phyloP scores from a whole-genome alignment of 2,329 filamentous ascomycete species.

The Cladosporium sp. region DNA sequence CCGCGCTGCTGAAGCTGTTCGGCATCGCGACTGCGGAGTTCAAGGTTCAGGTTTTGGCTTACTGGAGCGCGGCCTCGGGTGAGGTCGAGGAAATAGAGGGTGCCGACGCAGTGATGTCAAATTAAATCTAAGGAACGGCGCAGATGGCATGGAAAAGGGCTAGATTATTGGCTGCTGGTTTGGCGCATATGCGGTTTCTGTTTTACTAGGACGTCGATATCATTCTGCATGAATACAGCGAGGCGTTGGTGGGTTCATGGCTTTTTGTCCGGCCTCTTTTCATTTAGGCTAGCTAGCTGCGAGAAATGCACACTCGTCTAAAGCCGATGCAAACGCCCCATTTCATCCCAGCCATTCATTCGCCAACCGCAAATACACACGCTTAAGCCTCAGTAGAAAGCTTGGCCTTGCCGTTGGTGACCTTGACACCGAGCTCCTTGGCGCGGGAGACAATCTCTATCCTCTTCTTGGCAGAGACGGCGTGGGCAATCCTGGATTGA shows the following conservation, averaged over 20 bases:
- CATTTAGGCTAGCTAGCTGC: conserved; percentile 12
- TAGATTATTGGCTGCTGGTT: conserved; percentile 5
- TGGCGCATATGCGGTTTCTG: conserved; percentile 9
- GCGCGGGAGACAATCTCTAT: conserved; percentile 96
- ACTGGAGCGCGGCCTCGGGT: conserved; percentile 31
- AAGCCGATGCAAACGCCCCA: conserved; percentile 11
- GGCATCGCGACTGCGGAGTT: conserved; percentile 88
- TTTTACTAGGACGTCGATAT: conserved; percentile 11
- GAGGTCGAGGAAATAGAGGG: conserved; percentile 29
- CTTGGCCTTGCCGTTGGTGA: conserved; percentile 98
- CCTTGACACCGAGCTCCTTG: conserved; percentile 98
- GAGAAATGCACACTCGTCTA: conserved; percentile 9
- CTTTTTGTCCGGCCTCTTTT: conserved; percentile 10
- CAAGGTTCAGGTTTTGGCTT: conserved; percentile 67
- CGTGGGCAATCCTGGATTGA: conserved; percentile 76
- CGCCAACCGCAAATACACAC: conserved; percentile 9
- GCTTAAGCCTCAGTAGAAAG: conserved; percentile 81
- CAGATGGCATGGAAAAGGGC: conserved; percentile 8
- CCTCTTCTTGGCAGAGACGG: conserved; percentile 97
- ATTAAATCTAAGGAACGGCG: conserved; percentile 1
- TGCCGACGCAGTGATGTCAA: conserved; percentile 7
- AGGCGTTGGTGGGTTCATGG: conserved; percentile 25
- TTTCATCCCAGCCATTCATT: conserved; percentile 9
- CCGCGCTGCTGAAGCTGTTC: conserved; percentile 88
- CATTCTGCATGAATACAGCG: conserved; percentile 18